Evolutionary conservation across 306 rosid species (phyloP).

Genomic region (Prunus mume): DNA sequence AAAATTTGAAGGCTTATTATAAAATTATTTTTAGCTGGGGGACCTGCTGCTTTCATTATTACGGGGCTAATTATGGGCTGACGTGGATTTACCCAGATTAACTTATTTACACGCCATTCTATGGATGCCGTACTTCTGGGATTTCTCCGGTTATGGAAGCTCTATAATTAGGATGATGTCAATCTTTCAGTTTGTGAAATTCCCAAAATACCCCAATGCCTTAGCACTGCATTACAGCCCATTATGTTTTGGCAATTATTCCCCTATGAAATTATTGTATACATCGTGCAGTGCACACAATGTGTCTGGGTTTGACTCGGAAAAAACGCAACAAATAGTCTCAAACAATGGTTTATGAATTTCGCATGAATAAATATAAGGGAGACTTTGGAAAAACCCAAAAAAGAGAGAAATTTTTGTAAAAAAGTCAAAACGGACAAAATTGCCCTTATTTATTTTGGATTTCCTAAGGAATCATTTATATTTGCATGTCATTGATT

Average conservation of each 20-base stretch:
- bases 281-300: not conserved
- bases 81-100: not conserved
- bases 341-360: not conserved
- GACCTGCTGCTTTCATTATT: not conserved
- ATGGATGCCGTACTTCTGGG: not conserved
- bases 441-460: no score
- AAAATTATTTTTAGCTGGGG: not conserved
- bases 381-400: no score
- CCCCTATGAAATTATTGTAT: not conserved
- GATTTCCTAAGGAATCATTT: no score
- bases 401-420: no score
- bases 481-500: no score
- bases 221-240: not conserved
- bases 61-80: not conserved
- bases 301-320: not conserved
- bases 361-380: no score
- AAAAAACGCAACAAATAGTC: not conserved
- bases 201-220: not conserved
- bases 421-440: no score
- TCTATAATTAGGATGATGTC: not conserved
- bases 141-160: not conserved
- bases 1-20: no score
- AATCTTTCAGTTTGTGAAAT: not conserved
- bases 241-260: not conserved
- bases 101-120: not conserved